Evolutionary conservation across 352 stramenopile genomes (phyloP), one percentile per base, ranked within the genome.

Genomic region (Phytopythium litorale): DNA sequence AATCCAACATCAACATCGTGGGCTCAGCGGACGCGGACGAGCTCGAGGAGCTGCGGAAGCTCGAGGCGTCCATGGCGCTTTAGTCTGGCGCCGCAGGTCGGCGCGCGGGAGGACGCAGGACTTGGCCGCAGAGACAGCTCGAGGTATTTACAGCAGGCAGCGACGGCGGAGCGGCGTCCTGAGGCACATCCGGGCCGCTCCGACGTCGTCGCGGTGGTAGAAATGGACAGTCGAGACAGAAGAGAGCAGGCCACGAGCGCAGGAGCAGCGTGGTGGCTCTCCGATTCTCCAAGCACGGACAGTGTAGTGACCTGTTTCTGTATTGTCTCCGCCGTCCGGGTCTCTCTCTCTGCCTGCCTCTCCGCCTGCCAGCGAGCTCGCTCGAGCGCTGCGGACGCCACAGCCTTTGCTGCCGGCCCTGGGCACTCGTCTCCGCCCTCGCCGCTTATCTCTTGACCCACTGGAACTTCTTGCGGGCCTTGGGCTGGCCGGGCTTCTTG

Each of bases 381-480:
- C 35, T 40, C 35, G 35, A 40, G 35, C 35, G 28, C 28, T 42
- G 35, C 30, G 25, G 13, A 46, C 37, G 7, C 35, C 35, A 6
- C 35, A 40, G 35, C 12, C 28, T 32, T 32, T 32, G 28, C 28
- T 32, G 28, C 28, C 12, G 35, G 35, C 35, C 35, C 38, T 18
- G 28, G 28, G 28, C 55, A 30, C 38, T 28, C 38, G 42, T 12
- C n/a, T 16, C 35, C 49, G 66, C 68, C 87, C 77, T 8, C 5
- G 12, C 38, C 38, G 42, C 42, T 12, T 97, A 99, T 92, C 97
- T 96, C 82, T 98, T 98, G 70, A 98, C 94, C 97, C 97, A 99
- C 81, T 99, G 96, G 72, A 97, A 97, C 72, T 94, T 92, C 88
- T 98, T 99, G 66, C 97, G 89, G 7, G 97, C 96, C 82, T 99